Evolutionary conservation across 2,329 filamentous ascomycete species (phyloP).

Genomic region (Macroventuria anomochaeta): DNA sequence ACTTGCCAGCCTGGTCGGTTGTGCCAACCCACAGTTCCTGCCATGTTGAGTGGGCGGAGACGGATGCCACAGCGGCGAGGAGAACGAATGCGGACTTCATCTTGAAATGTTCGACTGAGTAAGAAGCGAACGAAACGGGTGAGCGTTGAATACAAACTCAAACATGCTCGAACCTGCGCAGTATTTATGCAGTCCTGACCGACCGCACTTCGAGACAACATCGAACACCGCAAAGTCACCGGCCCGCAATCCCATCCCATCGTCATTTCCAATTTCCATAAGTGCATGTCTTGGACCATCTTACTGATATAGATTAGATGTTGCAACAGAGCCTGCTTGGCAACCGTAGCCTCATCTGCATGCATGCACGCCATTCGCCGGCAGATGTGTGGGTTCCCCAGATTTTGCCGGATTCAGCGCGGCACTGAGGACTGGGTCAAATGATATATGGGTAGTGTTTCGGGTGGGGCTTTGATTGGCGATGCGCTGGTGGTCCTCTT

Average conservation of each 20-base stretch:
- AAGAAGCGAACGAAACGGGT: constrained; percentile 17
- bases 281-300: constrained; percentile 9
- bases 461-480: constrained; percentile 22
- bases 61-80: constrained; percentile 42
- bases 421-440: constrained; percentile 21
- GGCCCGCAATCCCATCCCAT: constrained; percentile 12
- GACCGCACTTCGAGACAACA: not conserved
- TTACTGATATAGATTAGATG: constrained; percentile 33
- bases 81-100: constrained; percentile 45
- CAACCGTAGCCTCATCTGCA: constrained; percentile 19
- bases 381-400: constrained; percentile 20
- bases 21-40: constrained; percentile 48
- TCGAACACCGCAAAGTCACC: constrained; percentile 1
- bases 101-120: constrained; percentile 11
- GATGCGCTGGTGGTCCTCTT: constrained; percentile 8
- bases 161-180: constrained; percentile 17
- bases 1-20: constrained; percentile 39
- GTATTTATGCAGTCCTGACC: constrained; percentile 4
- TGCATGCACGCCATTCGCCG: constrained; percentile 22
- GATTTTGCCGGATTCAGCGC: constrained; percentile 25
- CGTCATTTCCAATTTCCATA: constrained; percentile 16
- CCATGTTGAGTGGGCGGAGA: constrained; percentile 49
- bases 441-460: constrained; percentile 28
- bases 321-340: constrained; percentile 29
- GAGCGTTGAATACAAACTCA: constrained; percentile 16